Conservation (phyloP, 495 filamentous ascomycete genomes). For the Hamigera avellanea region DNA sequence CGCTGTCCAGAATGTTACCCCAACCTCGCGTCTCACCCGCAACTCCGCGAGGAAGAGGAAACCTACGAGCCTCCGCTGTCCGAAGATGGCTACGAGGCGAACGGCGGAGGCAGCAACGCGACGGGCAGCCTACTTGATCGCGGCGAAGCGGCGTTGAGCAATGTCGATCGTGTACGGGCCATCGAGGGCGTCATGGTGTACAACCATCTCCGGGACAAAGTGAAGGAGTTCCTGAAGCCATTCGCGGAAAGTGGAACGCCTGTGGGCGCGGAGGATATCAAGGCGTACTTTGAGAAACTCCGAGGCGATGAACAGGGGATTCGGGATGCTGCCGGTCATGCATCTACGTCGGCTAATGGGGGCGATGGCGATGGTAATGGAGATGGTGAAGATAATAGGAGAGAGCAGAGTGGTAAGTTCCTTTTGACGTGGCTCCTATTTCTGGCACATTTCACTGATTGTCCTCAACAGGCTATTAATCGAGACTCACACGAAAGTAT, state of each 20-base stretch:
- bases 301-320: conserved; percentile 68
- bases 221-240: conserved; percentile 82
- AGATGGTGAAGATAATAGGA: conserved; percentile 12
- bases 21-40: conserved; percentile 50
- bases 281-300: conserved; percentile 86
- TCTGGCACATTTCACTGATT: too few species aligned
- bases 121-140: conserved; percentile 73
- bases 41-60: conserved; percentile 89
- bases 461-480: conserved; percentile 11
- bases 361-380: conserved; percentile 8
- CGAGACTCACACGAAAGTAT: too few species aligned
- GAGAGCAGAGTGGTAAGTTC: conserved; percentile 29
- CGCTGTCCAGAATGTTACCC: conserved; percentile 72
- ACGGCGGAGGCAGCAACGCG: conserved; percentile 41
- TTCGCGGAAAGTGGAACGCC: conserved; percentile 83
- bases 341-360: conserved; percentile 12
- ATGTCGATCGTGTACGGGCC: conserved; percentile 80
- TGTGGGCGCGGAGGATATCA: conserved; percentile 90
- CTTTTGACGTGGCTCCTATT: too few species aligned
- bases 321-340: conserved; percentile 28
- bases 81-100: conserved; percentile 30
- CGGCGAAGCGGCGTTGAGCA: conserved; percentile 80
- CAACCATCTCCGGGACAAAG: conserved; percentile 85
- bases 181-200: conserved; percentile 98
- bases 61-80: conserved; percentile 84